phyloP scores from a whole-genome alignment of 345 rosid genomes.

The thale cress (Arabidopsis thaliana) region DNA sequence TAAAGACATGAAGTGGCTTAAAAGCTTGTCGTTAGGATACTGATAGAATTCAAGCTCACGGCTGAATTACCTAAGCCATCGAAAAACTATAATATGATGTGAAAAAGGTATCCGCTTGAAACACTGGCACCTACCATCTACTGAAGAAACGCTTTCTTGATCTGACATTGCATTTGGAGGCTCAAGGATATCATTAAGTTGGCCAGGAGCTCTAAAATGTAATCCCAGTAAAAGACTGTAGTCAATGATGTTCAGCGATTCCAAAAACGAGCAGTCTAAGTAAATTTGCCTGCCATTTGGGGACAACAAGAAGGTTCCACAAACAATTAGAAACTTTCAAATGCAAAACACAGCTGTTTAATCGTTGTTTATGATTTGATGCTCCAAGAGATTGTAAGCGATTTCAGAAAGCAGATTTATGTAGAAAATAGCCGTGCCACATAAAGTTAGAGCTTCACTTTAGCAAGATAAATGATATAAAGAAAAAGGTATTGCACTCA shows the following conservation, averaged over 20 bases:
- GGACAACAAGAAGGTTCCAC: slow-evolving; percentile 16
- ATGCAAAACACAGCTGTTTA: slow-evolving; percentile 9
- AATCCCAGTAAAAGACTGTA: slow-evolving; percentile 86
- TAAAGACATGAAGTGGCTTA: slow-evolving; percentile 3
- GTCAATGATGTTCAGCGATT: slow-evolving; percentile 84
- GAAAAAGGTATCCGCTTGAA: slow-evolving; percentile 10
- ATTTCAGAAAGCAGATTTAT: slow-evolving; percentile 4
- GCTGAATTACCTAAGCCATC: slow-evolving; percentile 18
- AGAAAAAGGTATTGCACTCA: slow-evolving; percentile 45
- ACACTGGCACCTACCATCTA: slow-evolving; percentile 54
- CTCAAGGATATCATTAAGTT: slow-evolving; percentile 63
- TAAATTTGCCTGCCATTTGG: slow-evolving; percentile 64
- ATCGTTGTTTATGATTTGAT: slow-evolving; percentile 6
- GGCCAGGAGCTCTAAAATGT: slow-evolving; percentile 87
- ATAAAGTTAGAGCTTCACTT: slow-evolving; percentile 8
- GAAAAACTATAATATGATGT: neutral
- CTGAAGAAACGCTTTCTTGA: slow-evolving; percentile 51
- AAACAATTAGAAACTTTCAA: slow-evolving; percentile 21
- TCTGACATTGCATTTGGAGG: slow-evolving; percentile 53
- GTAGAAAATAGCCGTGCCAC: neutral
- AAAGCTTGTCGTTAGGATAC: slow-evolving; percentile 9
- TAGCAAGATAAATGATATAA: neutral
- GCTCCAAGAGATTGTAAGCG: slow-evolving; percentile 9
- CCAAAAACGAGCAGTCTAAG: slow-evolving; percentile 73
- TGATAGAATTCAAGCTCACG: neutral